These are phyloP conservation scores for Wickerhamomyces subpelliculosus DNA, from an alignment of 805 yeast species.

Conservation along the genomic window DNA sequence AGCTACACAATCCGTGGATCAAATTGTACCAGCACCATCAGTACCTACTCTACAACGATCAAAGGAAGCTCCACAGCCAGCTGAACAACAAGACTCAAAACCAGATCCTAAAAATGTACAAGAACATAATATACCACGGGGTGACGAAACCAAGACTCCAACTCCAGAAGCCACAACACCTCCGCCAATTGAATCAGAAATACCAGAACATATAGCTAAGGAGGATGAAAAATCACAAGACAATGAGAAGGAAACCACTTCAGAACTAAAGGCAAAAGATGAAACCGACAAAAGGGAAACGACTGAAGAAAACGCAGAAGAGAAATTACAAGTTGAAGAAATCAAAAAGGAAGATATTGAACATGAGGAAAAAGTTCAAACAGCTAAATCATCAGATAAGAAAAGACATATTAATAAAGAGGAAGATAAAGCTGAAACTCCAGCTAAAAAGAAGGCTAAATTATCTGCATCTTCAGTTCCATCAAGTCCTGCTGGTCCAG, in stretches of 20 bases:
- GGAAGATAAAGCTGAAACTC: background rate
- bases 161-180: background rate
- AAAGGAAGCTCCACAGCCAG: no score
- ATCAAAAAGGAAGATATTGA: no score
- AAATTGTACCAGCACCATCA: no score
- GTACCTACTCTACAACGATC: no score
- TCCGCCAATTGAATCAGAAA: background rate
- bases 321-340: no score
- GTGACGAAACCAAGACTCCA: background rate
- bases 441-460: conserved; percentile 11
- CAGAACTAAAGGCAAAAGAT: background rate
- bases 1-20: no score
- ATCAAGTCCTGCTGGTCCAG: conserved; percentile 1
- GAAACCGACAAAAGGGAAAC: conserved; percentile 2
- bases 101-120: no score
- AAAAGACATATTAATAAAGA: conserved; percentile 7
- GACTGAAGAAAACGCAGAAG: conserved; percentile 7
- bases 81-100: no score
- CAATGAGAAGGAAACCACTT: conserved; percentile 4
- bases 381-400: conserved; percentile 9
- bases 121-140: background rate
- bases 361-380: conserved; percentile 18
- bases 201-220: background rate
- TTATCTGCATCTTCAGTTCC: conserved; percentile 12
- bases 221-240: background rate